Base-by-base conservation (phyloP, 768 basidiomycete genomes). In the Holtermanniella nyarrowii region DNA sequence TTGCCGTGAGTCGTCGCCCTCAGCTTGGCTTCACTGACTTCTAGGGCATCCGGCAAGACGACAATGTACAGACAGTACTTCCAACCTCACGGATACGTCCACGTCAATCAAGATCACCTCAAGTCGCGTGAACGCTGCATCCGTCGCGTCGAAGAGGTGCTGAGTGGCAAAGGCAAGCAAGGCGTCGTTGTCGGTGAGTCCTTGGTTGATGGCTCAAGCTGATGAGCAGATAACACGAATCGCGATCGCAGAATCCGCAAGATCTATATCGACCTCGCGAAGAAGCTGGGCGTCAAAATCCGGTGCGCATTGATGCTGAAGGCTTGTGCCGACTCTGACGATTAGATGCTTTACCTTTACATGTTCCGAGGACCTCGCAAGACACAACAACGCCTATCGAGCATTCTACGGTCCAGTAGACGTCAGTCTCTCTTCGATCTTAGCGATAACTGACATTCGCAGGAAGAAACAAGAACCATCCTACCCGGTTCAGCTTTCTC, bases 341-440 rank as follows among this genome's bases (percentile, higher is more conserved):
- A 42, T 27, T 45, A 85, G 86, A 49, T 86, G 86, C 63, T 80
- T 91, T 66, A 57, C 78, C 23, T 93, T 95, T 60, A 75, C 79
- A 7, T 85, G 82, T 42, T 79, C 84, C 7, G 60, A 80, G n/a
- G 85, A 88, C 43, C 77, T 93, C 5, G 87, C 87, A 2, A 86
- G 82, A 83, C 93, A 96, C 70, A 95, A 96, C 68, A 91, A 91
- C 62, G 71, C 90, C 5, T 95, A 93, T 65, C 80, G 91, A 25
- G 81, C 87, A 31, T 86, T 61, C 43, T 56, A 72, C 46, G 70
- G 61, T 11, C 55, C 65, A 1, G 42, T 46, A 21, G 54, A 55
- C 21, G 58, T 68, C 43, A 41, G 47, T 21, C 37, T 43, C 16
- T 27, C 53, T 26, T 55, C 3, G 22, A 40, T 47, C 54, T 25